phyloP scores from a whole-genome alignment of 2,329 filamentous ascomycete genomes.

The Monilinia laxa region DNA sequence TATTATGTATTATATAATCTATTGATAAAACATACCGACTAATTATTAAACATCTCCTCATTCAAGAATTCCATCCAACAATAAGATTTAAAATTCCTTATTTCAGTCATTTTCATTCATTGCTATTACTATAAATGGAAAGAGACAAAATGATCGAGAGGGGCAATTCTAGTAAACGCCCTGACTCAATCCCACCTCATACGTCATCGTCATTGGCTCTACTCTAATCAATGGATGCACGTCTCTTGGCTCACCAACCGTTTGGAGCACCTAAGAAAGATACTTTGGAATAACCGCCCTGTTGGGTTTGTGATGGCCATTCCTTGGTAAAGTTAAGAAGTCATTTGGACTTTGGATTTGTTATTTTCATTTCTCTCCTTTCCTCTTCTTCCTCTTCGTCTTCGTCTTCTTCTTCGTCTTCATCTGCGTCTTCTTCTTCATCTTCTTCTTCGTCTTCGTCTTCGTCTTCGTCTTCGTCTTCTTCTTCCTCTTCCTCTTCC shows the following conservation, averaged over 20 bases:
- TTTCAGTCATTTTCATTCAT: too few species aligned
- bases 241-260: constrained; percentile 5
- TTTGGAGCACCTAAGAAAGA: not conserved
- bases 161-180: constrained; percentile 14
- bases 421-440: not conserved
- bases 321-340: not conserved
- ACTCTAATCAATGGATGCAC: not conserved
- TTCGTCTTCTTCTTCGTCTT: not conserved
- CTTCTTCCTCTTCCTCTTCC: not conserved
- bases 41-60: too few species aligned
- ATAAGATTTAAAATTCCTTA: too few species aligned
- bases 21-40: too few species aligned
- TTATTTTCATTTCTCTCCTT: too few species aligned
- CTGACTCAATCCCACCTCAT: not conserved
- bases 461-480: not conserved
- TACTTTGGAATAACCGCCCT: not conserved
- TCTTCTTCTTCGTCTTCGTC: not conserved
- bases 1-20: too few species aligned
- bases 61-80: too few species aligned
- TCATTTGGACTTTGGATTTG: not conserved
- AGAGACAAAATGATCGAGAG: not conserved
- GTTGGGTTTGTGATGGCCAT: not conserved
- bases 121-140: too few species aligned
- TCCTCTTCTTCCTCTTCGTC: not conserved
- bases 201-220: constrained; percentile 17